Percentiles rank a stretch among this genome's conserved stretches.
Evolutionary conservation across 352 stramenopile species (phyloP).

Genomic region (Stramenopiles sp.): DNA sequence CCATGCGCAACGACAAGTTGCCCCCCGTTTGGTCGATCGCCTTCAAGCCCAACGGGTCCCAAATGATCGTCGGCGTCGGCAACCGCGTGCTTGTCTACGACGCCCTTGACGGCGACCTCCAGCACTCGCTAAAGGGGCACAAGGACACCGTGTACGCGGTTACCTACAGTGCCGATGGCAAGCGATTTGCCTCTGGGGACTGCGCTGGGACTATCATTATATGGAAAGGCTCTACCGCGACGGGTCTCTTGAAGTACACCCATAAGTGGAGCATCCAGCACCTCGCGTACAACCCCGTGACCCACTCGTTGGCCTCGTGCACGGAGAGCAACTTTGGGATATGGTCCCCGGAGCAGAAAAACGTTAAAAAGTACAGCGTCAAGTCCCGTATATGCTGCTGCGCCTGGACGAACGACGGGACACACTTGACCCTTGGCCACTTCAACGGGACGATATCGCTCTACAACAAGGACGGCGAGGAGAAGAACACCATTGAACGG

Average conservation of each 20-base stretch:
- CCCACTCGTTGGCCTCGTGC: constrained; percentile 68
- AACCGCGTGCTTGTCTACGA: constrained; percentile 76
- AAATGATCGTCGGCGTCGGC: constrained; percentile 66
- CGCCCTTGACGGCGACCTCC: constrained; percentile 53
- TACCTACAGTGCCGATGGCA: constrained; percentile 64
- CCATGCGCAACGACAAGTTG: constrained; percentile 55
- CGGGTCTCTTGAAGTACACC: constrained; percentile 84
- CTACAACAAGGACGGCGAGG: constrained; percentile 61
- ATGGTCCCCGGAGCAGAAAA: constrained; percentile 74
- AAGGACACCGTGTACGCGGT: constrained; percentile 76
- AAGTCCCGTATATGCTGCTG: constrained; percentile 69
- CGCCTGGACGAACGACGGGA: constrained; percentile 69
- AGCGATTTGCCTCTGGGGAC: constrained; percentile 67
- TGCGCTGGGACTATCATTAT: constrained; percentile 88
- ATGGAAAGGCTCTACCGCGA: constrained; percentile 74
- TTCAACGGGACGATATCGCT: constrained; percentile 71
- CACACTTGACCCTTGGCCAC: constrained; percentile 66
- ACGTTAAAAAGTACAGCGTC: constrained; percentile 79
- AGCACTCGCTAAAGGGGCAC: constrained; percentile 53
- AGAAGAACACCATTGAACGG: constrained; percentile 58
- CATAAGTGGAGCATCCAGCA: constrained; percentile 79
- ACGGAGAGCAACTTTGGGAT: constrained; percentile 79
- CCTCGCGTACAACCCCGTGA: constrained; percentile 70
- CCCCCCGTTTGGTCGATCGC: constrained; percentile 61
- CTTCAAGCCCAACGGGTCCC: constrained; percentile 60